phyloP scores from a whole-genome alignment of 2,329 filamentous ascomycete species.

The Beauveria australis region DNA sequence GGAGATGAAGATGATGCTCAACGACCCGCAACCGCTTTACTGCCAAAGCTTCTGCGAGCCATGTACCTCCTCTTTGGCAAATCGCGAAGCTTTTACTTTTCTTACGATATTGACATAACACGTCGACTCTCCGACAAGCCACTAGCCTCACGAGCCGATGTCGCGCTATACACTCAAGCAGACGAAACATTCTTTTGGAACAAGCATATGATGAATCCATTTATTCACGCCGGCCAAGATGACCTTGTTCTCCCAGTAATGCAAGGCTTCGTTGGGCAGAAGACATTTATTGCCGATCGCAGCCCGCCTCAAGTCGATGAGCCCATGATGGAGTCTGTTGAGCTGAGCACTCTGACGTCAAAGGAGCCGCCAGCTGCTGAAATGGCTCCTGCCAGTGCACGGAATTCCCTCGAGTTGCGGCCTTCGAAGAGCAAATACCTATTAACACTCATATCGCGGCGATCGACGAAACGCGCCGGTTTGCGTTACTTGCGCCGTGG shows the following conservation, averaged over 20 bases:
- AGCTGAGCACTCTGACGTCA: constrained; percentile 31
- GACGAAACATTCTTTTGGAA: constrained; percentile 93
- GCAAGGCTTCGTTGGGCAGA: constrained; percentile 90
- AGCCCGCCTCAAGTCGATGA: constrained; percentile 48
- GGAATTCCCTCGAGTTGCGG: constrained; percentile 32
- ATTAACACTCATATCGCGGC: constrained; percentile 84
- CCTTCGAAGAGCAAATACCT: constrained; percentile 54
- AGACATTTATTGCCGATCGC: constrained; percentile 65
- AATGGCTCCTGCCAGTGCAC: constrained; percentile 14
- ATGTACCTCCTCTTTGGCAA: constrained; percentile 76
- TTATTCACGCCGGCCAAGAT: constrained; percentile 66
- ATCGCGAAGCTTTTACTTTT: constrained; percentile 85
- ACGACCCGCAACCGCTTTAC: constrained; percentile 37
- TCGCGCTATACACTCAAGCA: constrained; percentile 61
- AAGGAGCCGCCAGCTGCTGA: constrained; percentile 15
- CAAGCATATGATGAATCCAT: constrained; percentile 60
- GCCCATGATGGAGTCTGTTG: constrained; percentile 35
- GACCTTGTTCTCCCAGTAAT: constrained; percentile 71
- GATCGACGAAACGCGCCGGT: constrained; percentile 78
- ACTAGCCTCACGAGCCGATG: constrained; percentile 15
- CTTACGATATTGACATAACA: constrained; percentile 90
- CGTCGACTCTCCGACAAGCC: constrained; percentile 42
- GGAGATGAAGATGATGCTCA: constrained; percentile 31
- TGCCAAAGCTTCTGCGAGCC: constrained; percentile 79
- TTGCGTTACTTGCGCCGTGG: constrained; percentile 84